phyloP scores from a whole-genome alignment of 2,329 filamentous ascomycete species.

The Didymella glomerata region DNA sequence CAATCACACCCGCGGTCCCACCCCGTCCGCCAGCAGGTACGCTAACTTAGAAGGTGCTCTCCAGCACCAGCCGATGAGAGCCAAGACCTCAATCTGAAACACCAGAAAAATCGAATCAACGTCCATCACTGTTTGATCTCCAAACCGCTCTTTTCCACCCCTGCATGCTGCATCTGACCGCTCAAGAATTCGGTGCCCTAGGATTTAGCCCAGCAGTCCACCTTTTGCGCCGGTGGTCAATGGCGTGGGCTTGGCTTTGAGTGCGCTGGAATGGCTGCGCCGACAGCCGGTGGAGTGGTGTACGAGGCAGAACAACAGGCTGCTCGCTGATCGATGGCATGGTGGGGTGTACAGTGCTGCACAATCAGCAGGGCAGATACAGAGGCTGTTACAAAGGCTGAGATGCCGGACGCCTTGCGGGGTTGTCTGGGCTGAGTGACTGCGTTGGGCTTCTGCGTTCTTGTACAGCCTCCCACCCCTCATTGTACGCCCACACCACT shows the following conservation, averaged over 20 bases:
- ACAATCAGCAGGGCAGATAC: not conserved
- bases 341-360: not conserved
- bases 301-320: slow-evolving; percentile 18
- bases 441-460: slow-evolving; percentile 14
- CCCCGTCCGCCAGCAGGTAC: slow-evolving; percentile 6
- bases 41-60: slow-evolving; percentile 7
- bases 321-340: slow-evolving; percentile 4
- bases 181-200: not conserved
- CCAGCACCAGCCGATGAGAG: slow-evolving; percentile 5
- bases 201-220: slow-evolving; percentile 6
- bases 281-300: slow-evolving; percentile 10
- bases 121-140: slow-evolving; percentile 18
- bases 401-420: slow-evolving; percentile 7
- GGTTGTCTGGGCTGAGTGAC: slow-evolving; percentile 4
- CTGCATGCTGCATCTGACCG: slow-evolving; percentile 20
- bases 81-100: slow-evolving; percentile 22
- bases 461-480: slow-evolving; percentile 21
- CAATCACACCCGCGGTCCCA: slow-evolving; percentile 7
- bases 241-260: slow-evolving; percentile 12
- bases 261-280: slow-evolving; percentile 9
- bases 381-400: slow-evolving; percentile 5
- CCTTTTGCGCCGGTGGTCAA: slow-evolving; percentile 3
- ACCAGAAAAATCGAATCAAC: slow-evolving; percentile 20
- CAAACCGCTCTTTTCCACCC: slow-evolving; percentile 14
- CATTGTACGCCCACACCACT: slow-evolving; percentile 20